phyloP scores from a whole-genome alignment of 805 yeast species.

The Candida peoriensis region DNA sequence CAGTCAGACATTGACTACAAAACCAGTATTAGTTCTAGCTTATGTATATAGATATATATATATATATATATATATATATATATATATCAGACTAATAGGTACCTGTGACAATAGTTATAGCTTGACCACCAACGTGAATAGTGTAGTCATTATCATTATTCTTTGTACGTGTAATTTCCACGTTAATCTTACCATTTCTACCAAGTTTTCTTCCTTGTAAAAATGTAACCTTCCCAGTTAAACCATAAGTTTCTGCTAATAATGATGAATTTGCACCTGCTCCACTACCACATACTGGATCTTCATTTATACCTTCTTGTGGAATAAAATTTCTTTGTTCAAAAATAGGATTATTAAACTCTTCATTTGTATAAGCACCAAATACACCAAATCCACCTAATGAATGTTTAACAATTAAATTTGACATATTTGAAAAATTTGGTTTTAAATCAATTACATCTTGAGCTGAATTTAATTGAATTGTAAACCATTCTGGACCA shows the following conservation, averaged over 20 bases:
- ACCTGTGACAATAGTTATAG: conserved; percentile 34
- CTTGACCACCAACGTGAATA: conserved; percentile 36
- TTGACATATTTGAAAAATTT: conserved; percentile 23
- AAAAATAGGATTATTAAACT: conserved; percentile 10
- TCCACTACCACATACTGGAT: conserved; percentile 56
- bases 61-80: no score
- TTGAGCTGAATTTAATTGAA: conserved; percentile 28
- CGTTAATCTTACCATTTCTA: conserved; percentile 34
- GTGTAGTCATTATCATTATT: conserved; percentile 7
- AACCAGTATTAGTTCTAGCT: no score
- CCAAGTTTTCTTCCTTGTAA: conserved; percentile 35
- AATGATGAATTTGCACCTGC: conserved; percentile 29
- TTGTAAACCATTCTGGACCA: conserved; percentile 44
- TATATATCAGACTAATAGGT: conserved; percentile 7
- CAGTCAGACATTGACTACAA: not conserved
- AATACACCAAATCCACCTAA: conserved; percentile 35
- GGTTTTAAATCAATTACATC: conserved; percentile 31
- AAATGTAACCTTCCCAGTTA: conserved; percentile 23
- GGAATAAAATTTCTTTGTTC: conserved; percentile 44
- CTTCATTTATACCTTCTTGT: conserved; percentile 33
- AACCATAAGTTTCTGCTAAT: conserved; percentile 22
- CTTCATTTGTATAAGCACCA: conserved; percentile 28
- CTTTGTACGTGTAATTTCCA: conserved; percentile 16
- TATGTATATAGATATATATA: no score
- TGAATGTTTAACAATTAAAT: conserved; percentile 16